These are phyloP conservation scores for Penicillium chermesinum DNA, from an alignment of 495 filamentous ascomycete species.

Conservation along the genomic window DNA sequence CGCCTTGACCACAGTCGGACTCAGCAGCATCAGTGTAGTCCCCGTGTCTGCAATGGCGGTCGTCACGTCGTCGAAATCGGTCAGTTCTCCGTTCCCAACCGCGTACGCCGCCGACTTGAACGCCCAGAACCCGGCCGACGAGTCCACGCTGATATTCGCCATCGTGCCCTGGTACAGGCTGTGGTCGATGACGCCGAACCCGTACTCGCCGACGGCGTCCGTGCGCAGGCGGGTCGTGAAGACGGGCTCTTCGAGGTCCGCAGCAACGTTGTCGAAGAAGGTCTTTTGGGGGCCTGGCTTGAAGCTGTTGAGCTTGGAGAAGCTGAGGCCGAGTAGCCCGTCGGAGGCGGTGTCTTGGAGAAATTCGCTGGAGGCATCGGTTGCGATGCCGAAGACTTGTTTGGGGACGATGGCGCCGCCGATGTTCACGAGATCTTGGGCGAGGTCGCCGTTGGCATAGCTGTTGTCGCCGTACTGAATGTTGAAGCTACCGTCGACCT, in stretches of 20 bases:
- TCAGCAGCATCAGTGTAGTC: conserved; percentile 67
- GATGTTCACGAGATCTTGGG: conserved; percentile 67
- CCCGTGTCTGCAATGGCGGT: conserved; percentile 66
- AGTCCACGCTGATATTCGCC: conserved; percentile 59
- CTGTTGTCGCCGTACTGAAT: conserved; percentile 75
- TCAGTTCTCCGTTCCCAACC: conserved; percentile 38
- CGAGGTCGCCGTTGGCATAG: conserved; percentile 60
- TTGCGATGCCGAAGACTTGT: conserved; percentile 71
- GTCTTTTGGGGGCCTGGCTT: conserved; percentile 63
- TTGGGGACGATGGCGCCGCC: conserved; percentile 61
- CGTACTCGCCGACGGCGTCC: conserved; percentile 61
- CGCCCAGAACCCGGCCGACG: conserved; percentile 68
- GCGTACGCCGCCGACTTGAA: conserved; percentile 56
- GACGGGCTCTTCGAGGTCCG: conserved; percentile 58
- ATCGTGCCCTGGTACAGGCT: conserved; percentile 60
- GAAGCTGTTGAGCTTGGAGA: conserved; percentile 69
- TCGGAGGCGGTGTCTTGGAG: conserved; percentile 55
- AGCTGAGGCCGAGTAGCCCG: conserved; percentile 76
- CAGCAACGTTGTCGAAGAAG: conserved; percentile 74
- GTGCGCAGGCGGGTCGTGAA: conserved; percentile 66
- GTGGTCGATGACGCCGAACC: conserved; percentile 68
- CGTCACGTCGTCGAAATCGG: conserved; percentile 24
- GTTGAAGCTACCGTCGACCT: conserved; percentile 50
- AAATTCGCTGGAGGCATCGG: conserved; percentile 58
- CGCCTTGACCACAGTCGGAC: conserved; percentile 49